Conservation (phyloP, 176 grass and related monocot species). For the Carex pumila region DNA sequence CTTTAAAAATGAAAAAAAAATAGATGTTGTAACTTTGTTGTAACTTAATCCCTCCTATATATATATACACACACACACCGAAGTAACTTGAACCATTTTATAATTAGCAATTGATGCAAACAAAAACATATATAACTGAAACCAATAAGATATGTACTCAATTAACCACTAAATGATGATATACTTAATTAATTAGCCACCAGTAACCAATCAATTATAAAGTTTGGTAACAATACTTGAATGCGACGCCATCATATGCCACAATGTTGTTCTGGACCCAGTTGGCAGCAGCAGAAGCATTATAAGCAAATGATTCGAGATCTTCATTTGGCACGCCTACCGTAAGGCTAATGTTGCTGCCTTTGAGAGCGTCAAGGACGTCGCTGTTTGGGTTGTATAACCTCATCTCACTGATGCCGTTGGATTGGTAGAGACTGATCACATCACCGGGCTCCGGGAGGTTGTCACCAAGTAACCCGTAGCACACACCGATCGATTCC, state of each 20-base stretch:
- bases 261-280: conserved; percentile 52
- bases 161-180: neutral
- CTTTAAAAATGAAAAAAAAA: no score
- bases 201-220: neutral
- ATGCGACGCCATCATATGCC: conserved; percentile 32
- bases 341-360: conserved; percentile 36
- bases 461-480: conserved; percentile 46
- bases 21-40: no score
- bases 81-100: neutral
- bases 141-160: neutral
- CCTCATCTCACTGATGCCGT: conserved; percentile 44
- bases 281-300: neutral
- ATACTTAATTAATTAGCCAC: neutral
- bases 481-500: conserved; percentile 58
- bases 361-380: conserved; percentile 25
- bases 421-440: conserved; percentile 53
- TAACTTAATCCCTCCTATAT: no score
- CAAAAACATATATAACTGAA: neutral
- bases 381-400: conserved; percentile 40
- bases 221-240: neutral
- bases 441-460: conserved; percentile 35
- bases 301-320: neutral
- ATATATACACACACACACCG: neutral
- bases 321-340: conserved; percentile 13
- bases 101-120: neutral